These are phyloP conservation scores for Fusarium verticillioides DNA, from an alignment of 2,329 filamentous ascomycete genomes.

Conservation along the genomic window DNA sequence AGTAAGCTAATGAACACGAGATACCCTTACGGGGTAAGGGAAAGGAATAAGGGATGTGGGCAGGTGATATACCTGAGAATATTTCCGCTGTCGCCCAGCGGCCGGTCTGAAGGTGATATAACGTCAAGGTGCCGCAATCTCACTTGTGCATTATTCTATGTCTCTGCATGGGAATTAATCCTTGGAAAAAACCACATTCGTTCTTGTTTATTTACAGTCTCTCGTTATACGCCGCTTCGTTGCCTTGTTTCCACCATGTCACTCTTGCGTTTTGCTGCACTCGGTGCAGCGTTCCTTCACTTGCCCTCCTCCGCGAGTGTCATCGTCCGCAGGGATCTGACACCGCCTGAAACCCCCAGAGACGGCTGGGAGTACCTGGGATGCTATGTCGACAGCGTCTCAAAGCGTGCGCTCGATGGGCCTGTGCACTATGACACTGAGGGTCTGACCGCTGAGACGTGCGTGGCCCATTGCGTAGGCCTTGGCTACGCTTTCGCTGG, in stretches of 20 bases:
- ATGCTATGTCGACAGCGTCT: slow-evolving; percentile 41
- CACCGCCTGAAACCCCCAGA: slow-evolving; percentile 27
- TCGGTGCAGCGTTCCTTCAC: slow-evolving; percentile 37
- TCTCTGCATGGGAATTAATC: slow-evolving; percentile 13
- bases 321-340: slow-evolving; percentile 39
- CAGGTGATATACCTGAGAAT: not conserved
- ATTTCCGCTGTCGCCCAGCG: not conserved
- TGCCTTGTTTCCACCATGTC: slow-evolving; percentile 21
- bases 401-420: slow-evolving; percentile 34
- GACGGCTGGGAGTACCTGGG: slow-evolving; percentile 41
- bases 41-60: slow-evolving; percentile 3
- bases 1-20: slow-evolving; percentile 16
- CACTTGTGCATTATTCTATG: not conserved
- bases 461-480: slow-evolving; percentile 58
- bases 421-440: slow-evolving; percentile 34
- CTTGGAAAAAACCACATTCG: slow-evolving; percentile 12
- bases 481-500: slow-evolving; percentile 58
- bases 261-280: slow-evolving; percentile 25
- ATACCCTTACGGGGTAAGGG: not conserved
- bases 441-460: slow-evolving; percentile 55
- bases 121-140: slow-evolving; percentile 6
- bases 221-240: slow-evolving; percentile 16
- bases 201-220: slow-evolving; percentile 5
- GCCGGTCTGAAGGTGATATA: slow-evolving; percentile 28
- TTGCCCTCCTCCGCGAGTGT: slow-evolving; percentile 32